Base-by-base conservation (phyloP, 805 yeast genomes). In the Lachancea cidri region DNA sequence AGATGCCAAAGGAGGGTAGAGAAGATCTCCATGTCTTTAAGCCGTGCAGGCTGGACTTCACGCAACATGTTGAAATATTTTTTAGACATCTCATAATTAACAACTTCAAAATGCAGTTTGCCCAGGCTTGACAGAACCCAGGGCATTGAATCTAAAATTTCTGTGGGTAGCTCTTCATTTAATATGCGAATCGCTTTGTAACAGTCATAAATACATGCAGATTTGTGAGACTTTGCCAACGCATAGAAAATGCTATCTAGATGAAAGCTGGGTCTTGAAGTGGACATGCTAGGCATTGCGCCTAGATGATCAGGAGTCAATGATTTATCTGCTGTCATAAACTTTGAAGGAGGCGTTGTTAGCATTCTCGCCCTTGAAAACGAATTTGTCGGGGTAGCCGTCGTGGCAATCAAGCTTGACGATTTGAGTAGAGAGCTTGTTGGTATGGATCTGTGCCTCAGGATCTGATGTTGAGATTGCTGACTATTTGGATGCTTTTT, bases 1-100 rank as follows among this genome's bases (percentile, higher is more conserved):
- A 88, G 65, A 66, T 93, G 98, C 98, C 98, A 91, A 44, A 91
- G 69, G 20, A 88, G 68, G 0, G 98, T 91, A 0, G 96, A 87
- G 57, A 77, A 88, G 52, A 81, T 79, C 55, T 93, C 98, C 93
- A 91, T 86, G 57, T 88, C 98, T 46, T 78, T 80, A 13, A 82
- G 58, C 42, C 98, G 71, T 8, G 89, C 84, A 32, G 91, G 76
- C 63, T 88, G 96, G 18, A 81, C 44, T 41, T 67, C 67, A 39
- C 95, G 71, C 41, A 93, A 68, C 49, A 71, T 72, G 14, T 65
- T 64, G 55, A 85, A 91, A 50, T 73, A 79, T 33, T 67, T 60
- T 46, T 80, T 84, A 6, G 94, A 74, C 60, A 83, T 83, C 43
- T 79, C 81, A 63, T 91, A 91, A 59, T 87, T 84, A 15, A 85